These are phyloP conservation scores for Hyaloscypha variabilis DNA, from an alignment of 495 filamentous ascomycete species.

Conservation along the genomic window DNA sequence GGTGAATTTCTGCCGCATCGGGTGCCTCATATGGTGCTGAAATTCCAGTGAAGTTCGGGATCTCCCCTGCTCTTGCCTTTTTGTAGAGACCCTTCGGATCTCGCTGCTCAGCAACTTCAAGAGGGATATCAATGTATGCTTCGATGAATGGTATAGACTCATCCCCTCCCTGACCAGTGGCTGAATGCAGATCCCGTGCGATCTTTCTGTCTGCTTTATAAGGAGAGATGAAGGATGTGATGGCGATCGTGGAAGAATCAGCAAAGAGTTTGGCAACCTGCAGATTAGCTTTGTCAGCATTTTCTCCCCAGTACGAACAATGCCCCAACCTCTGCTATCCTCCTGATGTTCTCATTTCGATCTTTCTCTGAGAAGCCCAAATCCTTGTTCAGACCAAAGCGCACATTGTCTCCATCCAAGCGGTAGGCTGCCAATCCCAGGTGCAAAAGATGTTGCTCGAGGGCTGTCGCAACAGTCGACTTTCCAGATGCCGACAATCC, in stretches of 20 bases:
- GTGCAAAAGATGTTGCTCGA: conserved; percentile 94
- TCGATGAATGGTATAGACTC: conserved; percentile 83
- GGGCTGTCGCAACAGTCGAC: conserved; percentile 91
- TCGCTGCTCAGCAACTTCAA: conserved; percentile 89
- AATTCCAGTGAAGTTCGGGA: conserved; percentile 97
- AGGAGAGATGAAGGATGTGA: conserved; percentile 97
- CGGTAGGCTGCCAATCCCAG: conserved; percentile 82
- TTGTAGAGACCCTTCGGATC: conserved; percentile 98
- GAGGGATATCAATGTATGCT: conserved; percentile 84
- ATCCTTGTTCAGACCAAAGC: conserved; percentile 97
- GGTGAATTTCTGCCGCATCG: conserved; percentile 79
- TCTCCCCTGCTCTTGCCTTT: conserved; percentile 89
- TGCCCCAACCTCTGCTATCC: conserved; percentile 77
- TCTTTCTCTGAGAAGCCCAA: conserved; percentile 91
- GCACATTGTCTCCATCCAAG: conserved; percentile 97
- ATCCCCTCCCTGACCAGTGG: conserved; percentile 48
- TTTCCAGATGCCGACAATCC: conserved; percentile 95
- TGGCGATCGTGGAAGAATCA: conserved; percentile 80
- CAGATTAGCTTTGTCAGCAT: neutral
- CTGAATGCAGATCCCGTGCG: conserved; percentile 77
- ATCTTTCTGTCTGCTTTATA: conserved; percentile 83
- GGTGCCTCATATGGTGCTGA: conserved; percentile 93
- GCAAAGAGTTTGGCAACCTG: conserved; percentile 95
- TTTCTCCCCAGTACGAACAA: neutral
- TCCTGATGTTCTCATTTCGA: conserved; percentile 94